phyloP scores from a whole-genome alignment of 805 yeast genomes.

The Metschnikowia rubicola region DNA sequence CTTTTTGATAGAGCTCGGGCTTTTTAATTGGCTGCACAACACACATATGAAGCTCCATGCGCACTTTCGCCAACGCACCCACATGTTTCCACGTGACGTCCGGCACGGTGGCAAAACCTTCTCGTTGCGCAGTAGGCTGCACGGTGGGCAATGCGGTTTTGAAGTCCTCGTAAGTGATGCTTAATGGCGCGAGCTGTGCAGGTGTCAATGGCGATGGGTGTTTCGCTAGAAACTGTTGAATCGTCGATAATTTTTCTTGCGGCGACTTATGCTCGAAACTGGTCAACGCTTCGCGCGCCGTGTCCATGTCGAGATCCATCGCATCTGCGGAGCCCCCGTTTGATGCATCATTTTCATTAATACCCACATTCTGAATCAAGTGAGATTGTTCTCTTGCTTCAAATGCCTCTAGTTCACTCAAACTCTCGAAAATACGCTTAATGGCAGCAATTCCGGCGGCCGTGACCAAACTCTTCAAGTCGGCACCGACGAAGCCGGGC shows the following conservation, averaged over 20 bases:
- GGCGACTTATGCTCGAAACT: conserved; percentile 33
- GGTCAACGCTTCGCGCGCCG: neutral
- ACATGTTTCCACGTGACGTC: conserved; percentile 95
- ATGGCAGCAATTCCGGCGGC: conserved; percentile 96
- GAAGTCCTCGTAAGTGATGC: conserved; percentile 79
- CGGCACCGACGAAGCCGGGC: conserved; percentile 97
- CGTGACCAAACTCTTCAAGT: conserved; percentile 85
- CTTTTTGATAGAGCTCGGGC: conserved; percentile 84
- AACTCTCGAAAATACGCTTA: conserved; percentile 75
- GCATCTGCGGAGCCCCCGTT: conserved; percentile 14
- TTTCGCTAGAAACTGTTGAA: conserved; percentile 64
- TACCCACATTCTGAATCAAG: conserved; percentile 1
- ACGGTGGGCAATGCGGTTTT: conserved; percentile 82
- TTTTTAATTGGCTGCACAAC: conserved; percentile 93
- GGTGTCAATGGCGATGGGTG: conserved; percentile 79
- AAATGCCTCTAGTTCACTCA: conserved; percentile 40
- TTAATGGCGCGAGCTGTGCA: conserved; percentile 71
- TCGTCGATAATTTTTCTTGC: conserved; percentile 49
- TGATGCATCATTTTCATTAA: neutral
- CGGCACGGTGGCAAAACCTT: conserved; percentile 98
- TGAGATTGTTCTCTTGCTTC: conserved; percentile 12
- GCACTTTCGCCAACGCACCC: conserved; percentile 77
- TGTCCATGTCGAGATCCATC: conserved; percentile 32
- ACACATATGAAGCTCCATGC: conserved; percentile 94
- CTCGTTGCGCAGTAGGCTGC: conserved; percentile 97